Evolutionary conservation across 2,329 filamentous ascomycete genomes (phyloP).

Genomic region (Kalmusia sp.): DNA sequence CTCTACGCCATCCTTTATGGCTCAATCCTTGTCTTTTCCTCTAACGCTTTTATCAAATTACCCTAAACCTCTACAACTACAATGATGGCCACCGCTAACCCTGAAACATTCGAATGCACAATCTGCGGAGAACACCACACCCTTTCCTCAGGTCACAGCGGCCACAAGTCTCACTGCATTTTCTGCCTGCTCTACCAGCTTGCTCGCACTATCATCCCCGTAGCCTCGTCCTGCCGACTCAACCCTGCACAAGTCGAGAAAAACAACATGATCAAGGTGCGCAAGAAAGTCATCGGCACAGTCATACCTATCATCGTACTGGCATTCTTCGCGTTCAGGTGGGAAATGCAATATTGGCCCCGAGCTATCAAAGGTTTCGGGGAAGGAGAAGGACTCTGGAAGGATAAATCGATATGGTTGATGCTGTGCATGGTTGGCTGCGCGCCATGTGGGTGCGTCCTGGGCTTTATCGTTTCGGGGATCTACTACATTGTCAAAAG

Average conservation of each 20-base stretch:
- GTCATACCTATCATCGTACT: neutral
- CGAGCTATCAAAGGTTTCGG: neutral
- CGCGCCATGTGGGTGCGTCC: neutral
- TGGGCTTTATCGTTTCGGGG: neutral
- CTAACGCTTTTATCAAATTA: no score
- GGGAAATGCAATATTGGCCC: neutral
- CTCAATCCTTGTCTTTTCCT: no score
- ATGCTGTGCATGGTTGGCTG: neutral
- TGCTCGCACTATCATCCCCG: constrained; percentile 2
- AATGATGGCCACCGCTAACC: no score
- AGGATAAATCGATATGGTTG: neutral
- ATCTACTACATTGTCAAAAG: neutral
- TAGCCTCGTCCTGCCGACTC: neutral
- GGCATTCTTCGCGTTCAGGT: neutral
- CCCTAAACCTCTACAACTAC: no score
- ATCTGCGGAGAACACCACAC: neutral
- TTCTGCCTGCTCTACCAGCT: neutral
- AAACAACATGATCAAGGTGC: neutral
- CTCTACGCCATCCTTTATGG: no score
- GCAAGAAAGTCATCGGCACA: neutral
- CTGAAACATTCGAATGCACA: constrained; percentile 6
- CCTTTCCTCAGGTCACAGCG: neutral
- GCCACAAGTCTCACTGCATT: constrained; percentile 3
- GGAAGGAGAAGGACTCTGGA: neutral
- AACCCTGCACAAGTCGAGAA: neutral